Conservation (phyloP, 2,329 filamentous ascomycete species). For the Epicoccum sorghinum region DNA sequence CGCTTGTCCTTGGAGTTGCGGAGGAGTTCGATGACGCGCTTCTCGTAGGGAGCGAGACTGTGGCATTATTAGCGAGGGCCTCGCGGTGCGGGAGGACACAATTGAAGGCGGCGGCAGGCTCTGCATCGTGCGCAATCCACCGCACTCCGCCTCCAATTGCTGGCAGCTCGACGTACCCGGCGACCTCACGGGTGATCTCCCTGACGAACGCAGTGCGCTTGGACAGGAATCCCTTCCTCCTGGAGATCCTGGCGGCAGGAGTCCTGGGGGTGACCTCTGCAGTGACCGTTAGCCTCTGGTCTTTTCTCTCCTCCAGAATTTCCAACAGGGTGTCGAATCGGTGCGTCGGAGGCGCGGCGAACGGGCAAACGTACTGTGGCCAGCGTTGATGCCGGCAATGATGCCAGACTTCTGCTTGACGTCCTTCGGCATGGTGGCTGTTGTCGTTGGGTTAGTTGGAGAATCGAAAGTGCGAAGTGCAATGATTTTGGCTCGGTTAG, state of each 20-base stretch:
- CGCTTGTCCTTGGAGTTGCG: constrained; percentile 99
- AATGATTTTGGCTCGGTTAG: constrained; percentile 25
- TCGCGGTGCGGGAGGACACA: neutral
- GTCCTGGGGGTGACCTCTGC: constrained; percentile 59
- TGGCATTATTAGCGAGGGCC: constrained; percentile 15
- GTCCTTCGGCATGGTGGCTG: constrained; percentile 59
- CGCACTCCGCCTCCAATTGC: constrained; percentile 15
- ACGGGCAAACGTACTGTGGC: constrained; percentile 64
- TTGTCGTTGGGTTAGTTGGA: constrained; percentile 34
- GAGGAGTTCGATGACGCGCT: constrained; percentile 97
- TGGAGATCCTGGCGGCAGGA: constrained; percentile 57
- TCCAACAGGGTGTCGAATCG: constrained; percentile 10
- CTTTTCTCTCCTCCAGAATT: constrained; percentile 19
- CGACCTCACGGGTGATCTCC: constrained; percentile 97
- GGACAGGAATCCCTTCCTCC: constrained; percentile 94
- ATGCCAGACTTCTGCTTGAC: constrained; percentile 61
- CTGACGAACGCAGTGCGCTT: constrained; percentile 97
- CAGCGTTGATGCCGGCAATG: constrained; percentile 67
- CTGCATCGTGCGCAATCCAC: constrained; percentile 38
- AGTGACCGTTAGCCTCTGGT: constrained; percentile 34
- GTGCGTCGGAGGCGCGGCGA: constrained; percentile 22
- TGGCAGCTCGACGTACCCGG: constrained; percentile 70
- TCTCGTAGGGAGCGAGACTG: constrained; percentile 68
- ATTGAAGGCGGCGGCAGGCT: constrained; percentile 36
- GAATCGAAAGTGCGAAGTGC: constrained; percentile 11